Percentiles rank a stretch among this genome's conserved stretches.
Evolutionary conservation across 2,329 filamentous ascomycete species (phyloP).

Genomic region (Pochonia chlamydosporia): DNA sequence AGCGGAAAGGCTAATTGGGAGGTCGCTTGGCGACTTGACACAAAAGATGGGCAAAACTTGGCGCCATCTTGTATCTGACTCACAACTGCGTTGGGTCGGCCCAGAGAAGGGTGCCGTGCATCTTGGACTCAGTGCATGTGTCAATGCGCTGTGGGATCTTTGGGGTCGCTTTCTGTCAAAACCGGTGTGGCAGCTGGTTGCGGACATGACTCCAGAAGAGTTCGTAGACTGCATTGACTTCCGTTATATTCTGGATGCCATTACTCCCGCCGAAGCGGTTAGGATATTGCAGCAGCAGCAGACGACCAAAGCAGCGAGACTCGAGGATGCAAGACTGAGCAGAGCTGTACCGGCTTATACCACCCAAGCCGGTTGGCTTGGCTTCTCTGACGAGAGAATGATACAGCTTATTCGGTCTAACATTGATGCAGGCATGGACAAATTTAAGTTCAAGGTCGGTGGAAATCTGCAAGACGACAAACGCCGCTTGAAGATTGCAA

Average conservation of each 20-base stretch:
- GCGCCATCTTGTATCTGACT: slow-evolving; percentile 84
- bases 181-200: slow-evolving; percentile 85
- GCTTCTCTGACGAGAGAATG: slow-evolving; percentile 86
- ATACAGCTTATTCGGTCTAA: slow-evolving; percentile 66
- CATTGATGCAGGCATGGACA: slow-evolving; percentile 67
- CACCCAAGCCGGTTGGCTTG: slow-evolving; percentile 86
- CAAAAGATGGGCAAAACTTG: slow-evolving; percentile 86
- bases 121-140: slow-evolving; percentile 79
- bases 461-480: slow-evolving; percentile 66
- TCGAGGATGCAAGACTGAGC: slow-evolving; percentile 67
- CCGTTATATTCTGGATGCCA: slow-evolving; percentile 88
- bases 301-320: slow-evolving; percentile 61
- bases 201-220: slow-evolving; percentile 85
- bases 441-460: slow-evolving; percentile 92
- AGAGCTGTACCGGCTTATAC: slow-evolving; percentile 85
- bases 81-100: slow-evolving; percentile 87
- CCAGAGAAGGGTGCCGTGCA: slow-evolving; percentile 93
- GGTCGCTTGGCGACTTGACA: too few species aligned
- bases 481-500: slow-evolving; percentile 64
- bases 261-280: slow-evolving; percentile 79
- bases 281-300: slow-evolving; percentile 61
- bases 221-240: slow-evolving; percentile 88
- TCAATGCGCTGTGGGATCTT: slow-evolving; percentile 93
- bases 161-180: slow-evolving; percentile 84
- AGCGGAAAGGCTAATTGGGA: too few species aligned